Conservation (phyloP, 2,329 filamentous ascomycete species). For the Penicillium nordicum region DNA sequence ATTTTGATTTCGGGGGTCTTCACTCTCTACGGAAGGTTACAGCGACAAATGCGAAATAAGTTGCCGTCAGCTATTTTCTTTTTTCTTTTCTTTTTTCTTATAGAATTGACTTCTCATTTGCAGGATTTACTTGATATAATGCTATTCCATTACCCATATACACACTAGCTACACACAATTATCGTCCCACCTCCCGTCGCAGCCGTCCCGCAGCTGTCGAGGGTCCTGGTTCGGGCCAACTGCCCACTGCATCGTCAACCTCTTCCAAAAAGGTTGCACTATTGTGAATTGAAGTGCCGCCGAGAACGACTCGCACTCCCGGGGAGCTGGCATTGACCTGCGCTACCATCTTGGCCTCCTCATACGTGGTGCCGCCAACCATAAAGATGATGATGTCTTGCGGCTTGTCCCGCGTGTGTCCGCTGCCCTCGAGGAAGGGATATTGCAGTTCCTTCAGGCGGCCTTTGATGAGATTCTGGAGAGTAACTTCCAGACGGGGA, state of each 20-base stretch:
- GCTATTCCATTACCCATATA: slow-evolving; percentile 1
- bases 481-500: slow-evolving; percentile 76
- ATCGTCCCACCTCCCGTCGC: slow-evolving; percentile 58
- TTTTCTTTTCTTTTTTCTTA: background rate
- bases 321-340: slow-evolving; percentile 88
- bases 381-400: slow-evolving; percentile 97
- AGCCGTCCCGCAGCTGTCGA: slow-evolving; percentile 61
- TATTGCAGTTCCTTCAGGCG: slow-evolving; percentile 81
- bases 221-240: slow-evolving; percentile 71
- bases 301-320: slow-evolving; percentile 82
- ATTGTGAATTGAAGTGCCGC: slow-evolving; percentile 85
- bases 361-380: slow-evolving; percentile 88
- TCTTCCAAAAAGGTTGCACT: slow-evolving; percentile 84
- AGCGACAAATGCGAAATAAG: background rate
- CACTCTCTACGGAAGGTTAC: background rate
- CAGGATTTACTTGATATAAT: background rate
- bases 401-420: slow-evolving; percentile 86
- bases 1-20: slow-evolving; percentile 16
- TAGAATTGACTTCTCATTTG: background rate
- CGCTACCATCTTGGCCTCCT: slow-evolving; percentile 95
- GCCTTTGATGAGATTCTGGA: slow-evolving; percentile 93
- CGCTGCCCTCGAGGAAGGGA: slow-evolving; percentile 86
- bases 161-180: slow-evolving; percentile 13
- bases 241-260: slow-evolving; percentile 80
- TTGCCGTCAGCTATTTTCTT: background rate